Conservation (phyloP, 1,139 yeast genomes). For the Kurtzmaniella quercitrusa region DNA sequence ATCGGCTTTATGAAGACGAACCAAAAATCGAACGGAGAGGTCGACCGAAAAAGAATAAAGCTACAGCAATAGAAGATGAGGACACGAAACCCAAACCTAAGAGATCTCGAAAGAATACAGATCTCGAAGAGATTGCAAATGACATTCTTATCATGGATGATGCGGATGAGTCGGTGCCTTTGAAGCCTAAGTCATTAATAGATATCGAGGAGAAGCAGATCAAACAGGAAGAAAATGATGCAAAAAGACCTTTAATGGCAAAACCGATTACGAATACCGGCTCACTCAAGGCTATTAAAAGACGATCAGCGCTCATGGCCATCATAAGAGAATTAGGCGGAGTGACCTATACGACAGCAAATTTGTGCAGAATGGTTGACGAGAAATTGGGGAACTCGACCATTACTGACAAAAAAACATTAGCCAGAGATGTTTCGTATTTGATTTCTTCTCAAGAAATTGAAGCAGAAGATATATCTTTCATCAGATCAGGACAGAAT, state of each 20-base stretch:
- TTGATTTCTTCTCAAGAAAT: constrained; percentile 21
- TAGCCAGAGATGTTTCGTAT: constrained; percentile 40
- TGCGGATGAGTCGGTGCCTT: neutral
- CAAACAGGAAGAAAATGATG: constrained; percentile 7
- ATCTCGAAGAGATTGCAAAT: neutral
- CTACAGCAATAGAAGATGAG: neutral
- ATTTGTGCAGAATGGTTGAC: constrained; percentile 35
- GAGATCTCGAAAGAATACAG: constrained; percentile 7
- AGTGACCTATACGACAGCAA: constrained; percentile 33
- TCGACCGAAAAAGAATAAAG: constrained; percentile 6
- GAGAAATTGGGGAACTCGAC: constrained; percentile 31
- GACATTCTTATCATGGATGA: constrained; percentile 3
- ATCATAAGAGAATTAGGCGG: constrained; percentile 40
- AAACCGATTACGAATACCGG: neutral
- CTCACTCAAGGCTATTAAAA: constrained; percentile 23
- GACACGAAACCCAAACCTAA: constrained; percentile 5
- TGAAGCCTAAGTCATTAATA: neutral
- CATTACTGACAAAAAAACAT: constrained; percentile 44
- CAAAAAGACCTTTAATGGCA: constrained; percentile 6
- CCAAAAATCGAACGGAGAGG: constrained; percentile 8
- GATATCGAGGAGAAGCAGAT: neutral
- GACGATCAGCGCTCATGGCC: constrained; percentile 33
- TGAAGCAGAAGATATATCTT: constrained; percentile 25
- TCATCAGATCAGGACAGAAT: constrained; percentile 26
- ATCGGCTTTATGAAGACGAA: constrained; percentile 2